These are phyloP conservation scores for Coccomyxa subellipsoidea DNA, from an alignment of 163 green algal species.

Conservation along the genomic window DNA sequence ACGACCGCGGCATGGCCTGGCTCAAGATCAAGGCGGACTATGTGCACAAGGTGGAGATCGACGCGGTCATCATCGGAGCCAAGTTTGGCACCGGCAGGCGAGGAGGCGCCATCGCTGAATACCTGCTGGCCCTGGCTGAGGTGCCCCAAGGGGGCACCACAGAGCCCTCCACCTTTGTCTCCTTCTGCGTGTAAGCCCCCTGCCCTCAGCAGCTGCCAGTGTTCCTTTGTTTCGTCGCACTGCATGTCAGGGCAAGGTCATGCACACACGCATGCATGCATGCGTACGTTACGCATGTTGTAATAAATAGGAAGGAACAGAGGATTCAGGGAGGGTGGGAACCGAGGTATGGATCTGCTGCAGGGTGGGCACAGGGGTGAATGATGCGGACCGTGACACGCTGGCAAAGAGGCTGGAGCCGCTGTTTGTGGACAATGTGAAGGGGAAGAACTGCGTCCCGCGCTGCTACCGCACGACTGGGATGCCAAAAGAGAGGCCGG, in stretches of 20 bases:
- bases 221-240: too few relatives aligned
- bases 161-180: constrained; percentile 19
- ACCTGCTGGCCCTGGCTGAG: constrained; percentile 59
- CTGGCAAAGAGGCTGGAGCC: constrained; percentile 42
- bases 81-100: constrained; percentile 35
- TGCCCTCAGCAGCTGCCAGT: neutral
- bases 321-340: too few relatives aligned
- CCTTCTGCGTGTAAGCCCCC: constrained; percentile 38
- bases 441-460: neutral
- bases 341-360: neutral
- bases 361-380: constrained; percentile 66
- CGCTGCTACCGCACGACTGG: constrained; percentile 31
- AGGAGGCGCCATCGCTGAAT: constrained; percentile 49
- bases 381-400: constrained; percentile 35
- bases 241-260: too few relatives aligned
- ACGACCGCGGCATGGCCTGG: constrained; percentile 61
- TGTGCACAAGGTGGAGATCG: constrained; percentile 52
- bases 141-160: neutral
- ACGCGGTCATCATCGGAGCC: constrained; percentile 52
- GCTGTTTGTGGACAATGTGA: constrained; percentile 7
- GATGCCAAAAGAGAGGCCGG: constrained; percentile 36
- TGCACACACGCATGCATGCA: neutral
- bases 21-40: constrained; percentile 68
- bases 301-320: too few relatives aligned
- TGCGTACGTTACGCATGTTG: too few relatives aligned